A percentile compares a stretch with the other conserved stretches of the same genome.
Evolutionary conservation across 495 filamentous ascomycete species (phyloP).

Genomic region (Sabuloglossum arenarium): DNA sequence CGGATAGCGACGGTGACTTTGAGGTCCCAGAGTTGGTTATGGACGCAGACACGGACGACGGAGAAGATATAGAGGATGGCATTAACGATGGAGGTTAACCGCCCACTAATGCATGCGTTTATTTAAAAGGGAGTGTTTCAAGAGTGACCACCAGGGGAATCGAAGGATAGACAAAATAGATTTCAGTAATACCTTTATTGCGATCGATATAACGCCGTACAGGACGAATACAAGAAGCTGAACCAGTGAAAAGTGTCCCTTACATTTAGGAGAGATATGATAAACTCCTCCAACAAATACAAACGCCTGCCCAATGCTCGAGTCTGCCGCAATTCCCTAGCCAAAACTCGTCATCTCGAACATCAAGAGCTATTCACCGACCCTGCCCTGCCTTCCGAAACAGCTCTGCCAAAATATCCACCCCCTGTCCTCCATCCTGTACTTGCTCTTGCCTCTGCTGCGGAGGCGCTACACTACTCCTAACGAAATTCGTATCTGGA

Average conservation of each 20-base stretch:
- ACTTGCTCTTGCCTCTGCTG: neutral
- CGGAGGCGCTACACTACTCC: neutral
- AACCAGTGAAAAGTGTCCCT: too few relatives aligned
- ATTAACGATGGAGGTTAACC: neutral
- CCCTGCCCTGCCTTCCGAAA: constrained; percentile 3
- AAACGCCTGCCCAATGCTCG: neutral
- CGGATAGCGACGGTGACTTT: constrained; percentile 6
- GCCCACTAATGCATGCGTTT: too few relatives aligned
- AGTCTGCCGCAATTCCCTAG: neutral
- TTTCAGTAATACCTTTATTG: neutral
- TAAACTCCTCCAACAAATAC: neutral
- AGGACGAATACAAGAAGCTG: too few relatives aligned
- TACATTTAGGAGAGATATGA: neutral
- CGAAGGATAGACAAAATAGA: neutral
- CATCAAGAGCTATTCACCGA: neutral
- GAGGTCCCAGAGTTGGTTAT: constrained; percentile 4
- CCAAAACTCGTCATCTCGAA: neutral
- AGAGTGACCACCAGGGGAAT: too few relatives aligned
- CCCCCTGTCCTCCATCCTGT: neutral
- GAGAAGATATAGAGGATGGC: neutral
- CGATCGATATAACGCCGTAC: neutral
- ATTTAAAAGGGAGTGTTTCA: too few relatives aligned
- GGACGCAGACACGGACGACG: constrained; percentile 7
- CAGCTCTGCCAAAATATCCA: constrained; percentile 1
- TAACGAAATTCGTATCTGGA: constrained; percentile 7